A percentile compares a stretch with the other conserved stretches of the same genome.
Conservation (phyloP, 441 rosid species). For the Mallotus japonicus region DNA sequence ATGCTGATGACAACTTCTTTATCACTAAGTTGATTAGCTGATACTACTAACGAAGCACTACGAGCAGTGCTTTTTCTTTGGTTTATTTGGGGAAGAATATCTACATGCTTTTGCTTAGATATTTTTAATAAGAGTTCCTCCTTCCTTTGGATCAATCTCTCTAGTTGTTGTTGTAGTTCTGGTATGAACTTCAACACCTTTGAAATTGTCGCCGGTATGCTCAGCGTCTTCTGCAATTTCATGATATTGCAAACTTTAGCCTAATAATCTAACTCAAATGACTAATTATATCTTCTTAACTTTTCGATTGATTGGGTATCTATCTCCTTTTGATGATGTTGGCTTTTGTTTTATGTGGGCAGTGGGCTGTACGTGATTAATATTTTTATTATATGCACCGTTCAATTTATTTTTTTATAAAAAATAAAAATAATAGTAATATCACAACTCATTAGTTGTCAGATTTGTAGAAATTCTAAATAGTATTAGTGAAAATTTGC, state of each 20-base stretch:
- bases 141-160: constrained; percentile 37
- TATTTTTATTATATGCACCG: no score
- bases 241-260: not conserved
- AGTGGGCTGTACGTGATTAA: no score
- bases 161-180: constrained; percentile 47
- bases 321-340: no score
- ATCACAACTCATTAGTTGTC: no score
- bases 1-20: constrained; percentile 51
- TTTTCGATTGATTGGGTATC: no score
- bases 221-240: constrained; percentile 46
- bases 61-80: constrained; percentile 9
- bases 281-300: no score
- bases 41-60: constrained; percentile 29
- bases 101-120: constrained; percentile 21
- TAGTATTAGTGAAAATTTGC: no score
- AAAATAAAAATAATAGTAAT: no score
- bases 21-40: constrained; percentile 37
- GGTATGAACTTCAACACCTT: constrained; percentile 51
- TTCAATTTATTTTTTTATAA: no score
- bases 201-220: constrained; percentile 54
- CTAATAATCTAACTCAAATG: no score
- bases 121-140: constrained; percentile 34
- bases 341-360: no score
- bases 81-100: constrained; percentile 9
- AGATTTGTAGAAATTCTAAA: no score